Percentiles rank a stretch among this genome's conserved stretches.
These are phyloP conservation scores for Ophiostoma tasmaniense DNA, from an alignment of 2,329 filamentous ascomycete genomes.

Conservation along the genomic window DNA sequence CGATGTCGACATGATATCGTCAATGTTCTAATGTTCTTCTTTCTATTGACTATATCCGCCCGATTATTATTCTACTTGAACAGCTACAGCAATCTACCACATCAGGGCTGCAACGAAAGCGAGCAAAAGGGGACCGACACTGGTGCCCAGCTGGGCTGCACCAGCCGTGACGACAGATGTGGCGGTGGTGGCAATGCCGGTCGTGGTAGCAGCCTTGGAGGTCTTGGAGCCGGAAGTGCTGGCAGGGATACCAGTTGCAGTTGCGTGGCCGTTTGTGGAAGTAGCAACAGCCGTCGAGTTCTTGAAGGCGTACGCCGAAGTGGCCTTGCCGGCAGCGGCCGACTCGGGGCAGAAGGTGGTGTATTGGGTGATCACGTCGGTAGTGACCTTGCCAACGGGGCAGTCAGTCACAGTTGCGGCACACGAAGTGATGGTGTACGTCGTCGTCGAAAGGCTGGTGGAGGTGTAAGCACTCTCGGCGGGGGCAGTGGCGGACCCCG, in stretches of 20 bases:
- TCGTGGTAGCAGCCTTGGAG: not conserved
- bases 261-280: not conserved
- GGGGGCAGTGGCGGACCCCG: too few relatives aligned
- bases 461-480: too few relatives aligned
- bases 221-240: not conserved
- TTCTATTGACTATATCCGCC: not conserved
- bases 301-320: not conserved
- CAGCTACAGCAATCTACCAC: not conserved
- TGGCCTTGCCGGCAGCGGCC: not conserved
- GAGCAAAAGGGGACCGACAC: not conserved
- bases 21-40: too few relatives aligned
- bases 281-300: not conserved
- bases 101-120: not conserved
- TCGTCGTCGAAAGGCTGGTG: constrained; percentile 13
- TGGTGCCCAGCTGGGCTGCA: not conserved
- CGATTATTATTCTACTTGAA: not conserved
- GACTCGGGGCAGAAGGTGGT: constrained; percentile 37
- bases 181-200: not conserved
- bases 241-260: not conserved
- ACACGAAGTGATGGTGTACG: constrained; percentile 24
- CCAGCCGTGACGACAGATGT: not conserved
- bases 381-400: constrained; percentile 22
- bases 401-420: constrained; percentile 19
- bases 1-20: not conserved
- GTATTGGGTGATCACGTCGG: constrained; percentile 24